These are phyloP conservation scores for Leccinum uliginosum DNA, from an alignment of 768 basidiomycete species.

Conservation along the genomic window DNA sequence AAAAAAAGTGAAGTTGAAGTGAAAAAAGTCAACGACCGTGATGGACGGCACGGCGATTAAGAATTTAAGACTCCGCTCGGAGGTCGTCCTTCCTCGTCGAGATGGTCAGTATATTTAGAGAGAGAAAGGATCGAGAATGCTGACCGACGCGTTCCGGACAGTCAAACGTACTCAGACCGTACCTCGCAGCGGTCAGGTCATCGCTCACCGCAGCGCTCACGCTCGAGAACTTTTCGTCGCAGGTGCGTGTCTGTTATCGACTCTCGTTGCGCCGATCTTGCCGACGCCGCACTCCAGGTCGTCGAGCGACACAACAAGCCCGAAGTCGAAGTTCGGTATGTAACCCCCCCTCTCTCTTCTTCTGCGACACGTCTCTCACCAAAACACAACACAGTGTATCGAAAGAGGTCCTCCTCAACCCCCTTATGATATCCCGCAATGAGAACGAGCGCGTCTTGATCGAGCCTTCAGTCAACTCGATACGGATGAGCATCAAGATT, in stretches of 20 bases:
- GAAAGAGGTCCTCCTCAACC: slow-evolving; percentile 91
- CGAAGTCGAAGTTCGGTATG: slow-evolving; percentile 85
- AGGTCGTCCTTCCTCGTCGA: slow-evolving; percentile 12
- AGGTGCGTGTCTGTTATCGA: slow-evolving; percentile 31
- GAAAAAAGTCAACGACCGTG: not conserved
- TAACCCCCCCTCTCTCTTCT: not conserved
- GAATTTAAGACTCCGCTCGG: slow-evolving; percentile 45
- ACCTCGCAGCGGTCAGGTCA: slow-evolving; percentile 92
- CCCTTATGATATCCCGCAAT: slow-evolving; percentile 91
- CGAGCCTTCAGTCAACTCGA: slow-evolving; percentile 96
- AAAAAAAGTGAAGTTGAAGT: slow-evolving; percentile 1
- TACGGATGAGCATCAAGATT: slow-evolving; percentile 95
- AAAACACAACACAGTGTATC: slow-evolving; percentile 57
- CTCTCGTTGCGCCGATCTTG: not conserved
- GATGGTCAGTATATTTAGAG: slow-evolving; percentile 51
- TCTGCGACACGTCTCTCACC: slow-evolving; percentile 1
- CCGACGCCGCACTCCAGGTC: slow-evolving; percentile 46
- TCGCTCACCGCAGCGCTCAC: slow-evolving; percentile 97
- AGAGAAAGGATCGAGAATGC: not conserved
- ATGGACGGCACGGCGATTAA: not conserved
- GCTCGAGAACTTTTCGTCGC: slow-evolving; percentile 96
- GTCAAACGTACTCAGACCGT: slow-evolving; percentile 95
- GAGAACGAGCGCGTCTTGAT: slow-evolving; percentile 97
- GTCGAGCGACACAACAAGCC: slow-evolving; percentile 98
- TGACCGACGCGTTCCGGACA: slow-evolving; percentile 29